Evolutionary conservation across 352 stramenopile species (phyloP).

Genomic region (Pythium plurisporium): DNA sequence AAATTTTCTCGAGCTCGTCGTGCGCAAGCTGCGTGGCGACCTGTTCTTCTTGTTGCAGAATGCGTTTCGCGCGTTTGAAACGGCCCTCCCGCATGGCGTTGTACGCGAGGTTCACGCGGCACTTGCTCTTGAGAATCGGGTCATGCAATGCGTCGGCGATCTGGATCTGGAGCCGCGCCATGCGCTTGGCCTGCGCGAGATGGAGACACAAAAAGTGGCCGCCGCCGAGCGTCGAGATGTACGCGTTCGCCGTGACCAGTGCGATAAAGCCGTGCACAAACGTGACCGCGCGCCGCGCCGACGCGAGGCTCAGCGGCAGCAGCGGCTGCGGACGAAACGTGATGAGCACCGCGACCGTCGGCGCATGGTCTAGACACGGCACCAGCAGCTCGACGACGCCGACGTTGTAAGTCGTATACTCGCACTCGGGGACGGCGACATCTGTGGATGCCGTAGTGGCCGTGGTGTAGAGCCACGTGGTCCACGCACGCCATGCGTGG

Average conservation of each 20-base stretch:
- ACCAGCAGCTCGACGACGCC: not conserved
- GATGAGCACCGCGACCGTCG: slow-evolving; percentile 30
- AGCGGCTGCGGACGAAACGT: slow-evolving; percentile 42
- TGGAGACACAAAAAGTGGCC: slow-evolving; percentile 79
- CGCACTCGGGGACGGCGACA: not conserved
- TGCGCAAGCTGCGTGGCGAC: slow-evolving; percentile 47
- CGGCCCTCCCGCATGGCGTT: slow-evolving; percentile 66
- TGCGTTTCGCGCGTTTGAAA: slow-evolving; percentile 50
- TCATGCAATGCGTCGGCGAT: slow-evolving; percentile 71
- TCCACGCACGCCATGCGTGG: not conserved
- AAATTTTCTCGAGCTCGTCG: slow-evolving; percentile 56
- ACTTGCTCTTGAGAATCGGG: slow-evolving; percentile 76
- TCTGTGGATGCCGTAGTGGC: too few relatives aligned
- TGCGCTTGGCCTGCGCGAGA: slow-evolving; percentile 58
- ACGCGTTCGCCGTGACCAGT: slow-evolving; percentile 77
- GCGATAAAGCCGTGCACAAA: slow-evolving; percentile 69
- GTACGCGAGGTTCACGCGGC: slow-evolving; percentile 77
- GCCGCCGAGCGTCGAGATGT: slow-evolving; percentile 78
- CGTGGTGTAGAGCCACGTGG: not conserved
- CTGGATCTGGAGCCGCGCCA: slow-evolving; percentile 77
- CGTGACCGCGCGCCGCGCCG: slow-evolving; percentile 52
- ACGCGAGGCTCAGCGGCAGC: slow-evolving; percentile 56
- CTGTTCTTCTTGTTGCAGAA: slow-evolving; percentile 40
- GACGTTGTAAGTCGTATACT: not conserved
- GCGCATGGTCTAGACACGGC: too few relatives aligned